phyloP scores from a whole-genome alignment of 2,329 filamentous ascomycete species.

The Raffaelea ambrosiae region DNA sequence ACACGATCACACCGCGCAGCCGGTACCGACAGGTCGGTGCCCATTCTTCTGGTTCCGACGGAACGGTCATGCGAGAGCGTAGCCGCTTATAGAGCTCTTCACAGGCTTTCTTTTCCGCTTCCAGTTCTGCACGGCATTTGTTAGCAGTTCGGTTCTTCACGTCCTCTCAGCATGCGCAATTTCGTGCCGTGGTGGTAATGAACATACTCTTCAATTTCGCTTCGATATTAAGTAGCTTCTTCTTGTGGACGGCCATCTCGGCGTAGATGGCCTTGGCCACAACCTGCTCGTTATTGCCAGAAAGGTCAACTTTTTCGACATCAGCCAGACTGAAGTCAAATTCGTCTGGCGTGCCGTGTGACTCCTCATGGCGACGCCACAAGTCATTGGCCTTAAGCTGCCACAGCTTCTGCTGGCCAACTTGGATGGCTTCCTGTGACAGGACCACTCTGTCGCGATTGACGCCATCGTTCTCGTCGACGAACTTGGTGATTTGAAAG shows the following conservation, averaged over 20 bases:
- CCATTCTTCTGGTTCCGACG: slow-evolving; percentile 15
- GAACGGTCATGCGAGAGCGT: slow-evolving; percentile 13
- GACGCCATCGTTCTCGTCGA: slow-evolving; percentile 3
- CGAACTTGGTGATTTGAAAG: slow-evolving; percentile 4
- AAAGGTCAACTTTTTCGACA: slow-evolving; percentile 11
- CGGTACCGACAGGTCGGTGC: slow-evolving; percentile 19
- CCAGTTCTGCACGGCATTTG: slow-evolving; percentile 1
- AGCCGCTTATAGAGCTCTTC: slow-evolving; percentile 4
- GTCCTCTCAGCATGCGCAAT: too few species aligned
- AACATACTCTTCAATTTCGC: slow-evolving; percentile 7
- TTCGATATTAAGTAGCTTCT: slow-evolving; percentile 10
- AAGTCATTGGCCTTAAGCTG: slow-evolving; percentile 12
- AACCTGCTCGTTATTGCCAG: slow-evolving; percentile 11
- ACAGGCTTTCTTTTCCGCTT: slow-evolving; percentile 7
- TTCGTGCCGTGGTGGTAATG: too few species aligned
- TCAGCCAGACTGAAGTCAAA: slow-evolving; percentile 15
- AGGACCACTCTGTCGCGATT: slow-evolving; percentile 8
- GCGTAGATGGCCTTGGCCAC: slow-evolving; percentile 11
- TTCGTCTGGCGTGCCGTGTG: slow-evolving; percentile 7
- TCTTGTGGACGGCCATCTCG: slow-evolving; percentile 12
- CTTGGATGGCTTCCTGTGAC: slow-evolving; percentile 13
- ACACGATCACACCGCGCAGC: slow-evolving; percentile 21
- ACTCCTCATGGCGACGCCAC: slow-evolving; percentile 14
- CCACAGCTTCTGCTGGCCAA: slow-evolving; percentile 14
- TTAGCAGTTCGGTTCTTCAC: too few species aligned